Percentiles rank a stretch among this genome's conserved stretches.
These are phyloP conservation scores for Neurospora sp. DNA, from an alignment of 495 filamentous ascomycete genomes.

Conservation along the genomic window DNA sequence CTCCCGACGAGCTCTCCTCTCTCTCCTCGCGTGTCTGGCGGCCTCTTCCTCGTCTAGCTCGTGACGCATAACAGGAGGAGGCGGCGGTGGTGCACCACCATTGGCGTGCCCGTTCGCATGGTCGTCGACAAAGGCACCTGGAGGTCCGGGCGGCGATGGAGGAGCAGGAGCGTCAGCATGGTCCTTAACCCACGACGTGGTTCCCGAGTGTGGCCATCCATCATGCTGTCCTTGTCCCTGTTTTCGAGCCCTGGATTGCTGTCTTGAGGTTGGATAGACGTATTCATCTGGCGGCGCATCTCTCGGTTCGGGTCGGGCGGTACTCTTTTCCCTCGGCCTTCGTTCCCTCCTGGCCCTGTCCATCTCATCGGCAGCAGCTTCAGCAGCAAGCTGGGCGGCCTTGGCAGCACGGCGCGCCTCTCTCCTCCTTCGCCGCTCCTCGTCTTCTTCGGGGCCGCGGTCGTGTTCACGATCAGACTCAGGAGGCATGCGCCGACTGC, in stretches of 20 bases:
- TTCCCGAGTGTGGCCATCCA: constrained; percentile 45
- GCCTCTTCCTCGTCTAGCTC: constrained; percentile 33
- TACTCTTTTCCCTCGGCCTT: constrained; percentile 14
- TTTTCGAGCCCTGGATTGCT: constrained; percentile 23
- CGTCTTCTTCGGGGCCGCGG: constrained; percentile 24
- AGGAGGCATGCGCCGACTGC: constrained; percentile 6
- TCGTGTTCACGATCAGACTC: constrained; percentile 6
- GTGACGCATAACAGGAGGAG: constrained; percentile 22
- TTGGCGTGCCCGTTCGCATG: constrained; percentile 14
- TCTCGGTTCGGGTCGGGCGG: constrained; percentile 13
- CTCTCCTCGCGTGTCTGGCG: constrained; percentile 35
- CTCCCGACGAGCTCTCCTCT: constrained; percentile 16
- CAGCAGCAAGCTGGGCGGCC: constrained; percentile 4
- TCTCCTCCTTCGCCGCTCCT: constrained; percentile 39
- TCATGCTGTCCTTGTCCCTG: constrained; percentile 23
- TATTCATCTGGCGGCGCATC: constrained; percentile 31
- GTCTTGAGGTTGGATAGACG: constrained; percentile 28
- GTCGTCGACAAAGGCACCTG: constrained; percentile 26
- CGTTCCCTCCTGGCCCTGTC: not conserved
- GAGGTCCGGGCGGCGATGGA: constrained; percentile 17
- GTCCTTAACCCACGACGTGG: constrained; percentile 51
- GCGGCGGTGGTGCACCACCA: not conserved
- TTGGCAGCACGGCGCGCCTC: constrained; percentile 36
- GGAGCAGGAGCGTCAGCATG: constrained; percentile 47
- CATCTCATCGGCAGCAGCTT: not conserved